phyloP scores from a whole-genome alignment of 2,329 filamentous ascomycete genomes.

The Colletotrichum sp. region DNA sequence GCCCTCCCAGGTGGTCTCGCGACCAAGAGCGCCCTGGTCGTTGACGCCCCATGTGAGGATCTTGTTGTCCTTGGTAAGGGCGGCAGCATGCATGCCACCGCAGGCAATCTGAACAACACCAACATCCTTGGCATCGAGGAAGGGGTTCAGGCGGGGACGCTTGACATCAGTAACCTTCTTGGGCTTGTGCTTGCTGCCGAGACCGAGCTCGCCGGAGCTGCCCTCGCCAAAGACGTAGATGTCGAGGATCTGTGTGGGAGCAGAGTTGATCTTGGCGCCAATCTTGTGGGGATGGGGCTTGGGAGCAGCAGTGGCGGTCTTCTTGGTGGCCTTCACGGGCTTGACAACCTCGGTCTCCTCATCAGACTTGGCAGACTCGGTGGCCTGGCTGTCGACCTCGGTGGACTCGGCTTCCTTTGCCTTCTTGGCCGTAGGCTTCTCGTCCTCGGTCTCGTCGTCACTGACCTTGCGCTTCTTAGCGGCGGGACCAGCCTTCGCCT shows the following conservation, averaged over 20 bases:
- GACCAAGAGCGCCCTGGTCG: slow-evolving; percentile 80
- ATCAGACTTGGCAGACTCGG: slow-evolving; percentile 10
- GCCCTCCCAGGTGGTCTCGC: slow-evolving; percentile 72
- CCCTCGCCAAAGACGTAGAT: slow-evolving; percentile 85
- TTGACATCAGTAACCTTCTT: slow-evolving; percentile 74
- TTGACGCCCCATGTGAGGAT: slow-evolving; percentile 90
- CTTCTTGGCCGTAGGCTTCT: slow-evolving; percentile 25
- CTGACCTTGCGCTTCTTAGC: slow-evolving; percentile 24
- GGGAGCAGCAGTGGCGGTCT: slow-evolving; percentile 12
- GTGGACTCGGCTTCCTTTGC: slow-evolving; percentile 16
- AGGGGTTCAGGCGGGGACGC: slow-evolving; percentile 72
- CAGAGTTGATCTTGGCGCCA: slow-evolving; percentile 53
- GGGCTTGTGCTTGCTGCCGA: slow-evolving; percentile 67
- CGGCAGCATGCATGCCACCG: slow-evolving; percentile 83
- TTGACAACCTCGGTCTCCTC: slow-evolving; percentile 13
- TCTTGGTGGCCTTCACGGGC: slow-evolving; percentile 21
- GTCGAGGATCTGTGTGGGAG: slow-evolving; percentile 68
- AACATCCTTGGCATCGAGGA: slow-evolving; percentile 59
- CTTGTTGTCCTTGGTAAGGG: slow-evolving; percentile 79
- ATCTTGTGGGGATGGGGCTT: slow-evolving; percentile 19
- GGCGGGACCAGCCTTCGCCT: slow-evolving; percentile 8
- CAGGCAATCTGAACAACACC: slow-evolving; percentile 78
- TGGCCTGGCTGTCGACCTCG: slow-evolving; percentile 20
- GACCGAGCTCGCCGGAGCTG: slow-evolving; percentile 79
- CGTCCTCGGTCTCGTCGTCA: slow-evolving; percentile 14